A percentile compares a stretch with the other conserved stretches of the same genome.
phyloP scores from a whole-genome alignment of 2,329 filamentous ascomycete genomes.

The Sporothrix inflata region DNA sequence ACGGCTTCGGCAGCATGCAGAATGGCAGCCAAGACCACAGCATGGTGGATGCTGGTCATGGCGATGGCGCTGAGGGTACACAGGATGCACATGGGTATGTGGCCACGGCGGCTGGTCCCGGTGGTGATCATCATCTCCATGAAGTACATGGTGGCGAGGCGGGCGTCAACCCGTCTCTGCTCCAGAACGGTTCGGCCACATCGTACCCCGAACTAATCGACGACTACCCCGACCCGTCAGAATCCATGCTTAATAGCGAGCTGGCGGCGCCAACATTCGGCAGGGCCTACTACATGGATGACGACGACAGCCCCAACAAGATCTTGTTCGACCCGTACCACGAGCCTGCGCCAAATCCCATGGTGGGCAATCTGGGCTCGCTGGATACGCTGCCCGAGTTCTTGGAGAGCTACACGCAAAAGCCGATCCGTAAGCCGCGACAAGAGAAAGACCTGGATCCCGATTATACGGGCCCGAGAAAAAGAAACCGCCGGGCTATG shows the following conservation, averaged over 20 bases:
- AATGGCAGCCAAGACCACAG: slow-evolving; percentile 12
- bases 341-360: slow-evolving; percentile 51
- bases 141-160: background rate
- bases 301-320: slow-evolving; percentile 59
- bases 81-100: background rate
- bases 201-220: slow-evolving; percentile 9
- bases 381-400: slow-evolving; percentile 57
- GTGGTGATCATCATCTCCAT: background rate
- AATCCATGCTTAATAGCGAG: background rate
- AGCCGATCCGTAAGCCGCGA: slow-evolving; percentile 57
- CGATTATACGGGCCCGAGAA: slow-evolving; percentile 53
- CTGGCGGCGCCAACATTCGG: slow-evolving; percentile 49
- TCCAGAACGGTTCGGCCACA: slow-evolving; percentile 18
- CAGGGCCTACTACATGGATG: slow-evolving; percentile 65
- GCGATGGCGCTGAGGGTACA: background rate
- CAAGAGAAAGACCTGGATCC: slow-evolving; percentile 59
- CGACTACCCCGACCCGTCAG: slow-evolving; percentile 41
- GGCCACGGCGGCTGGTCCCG: background rate
- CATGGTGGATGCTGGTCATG: background rate
- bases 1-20: slow-evolving; percentile 3
- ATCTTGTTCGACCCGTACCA: slow-evolving; percentile 65
- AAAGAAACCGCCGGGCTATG: slow-evolving; percentile 45
- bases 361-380: slow-evolving; percentile 44
- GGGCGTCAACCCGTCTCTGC: slow-evolving; percentile 7
- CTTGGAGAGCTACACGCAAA: slow-evolving; percentile 58